Conservation (phyloP, 768 basidiomycete genomes). For the Boletus edulis region DNA sequence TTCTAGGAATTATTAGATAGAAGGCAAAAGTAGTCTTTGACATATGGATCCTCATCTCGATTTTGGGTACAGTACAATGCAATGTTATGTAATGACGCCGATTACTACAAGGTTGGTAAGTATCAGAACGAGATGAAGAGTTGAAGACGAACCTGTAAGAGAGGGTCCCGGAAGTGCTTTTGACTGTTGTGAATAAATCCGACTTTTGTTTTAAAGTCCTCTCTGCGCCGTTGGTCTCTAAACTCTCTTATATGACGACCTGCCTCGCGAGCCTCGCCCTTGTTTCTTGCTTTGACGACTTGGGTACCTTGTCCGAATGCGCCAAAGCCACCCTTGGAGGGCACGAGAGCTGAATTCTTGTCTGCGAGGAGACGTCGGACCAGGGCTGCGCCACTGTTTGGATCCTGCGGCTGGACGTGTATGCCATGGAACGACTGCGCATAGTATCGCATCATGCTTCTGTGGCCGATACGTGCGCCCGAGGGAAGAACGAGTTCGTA, state of each 20-base stretch:
- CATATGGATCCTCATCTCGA: not conserved
- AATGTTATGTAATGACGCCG: slow-evolving; percentile 2
- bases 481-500: slow-evolving; percentile 93
- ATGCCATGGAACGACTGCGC: slow-evolving; percentile 69
- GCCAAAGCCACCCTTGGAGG: slow-evolving; percentile 81
- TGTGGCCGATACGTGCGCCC: slow-evolving; percentile 89
- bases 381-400: slow-evolving; percentile 70
- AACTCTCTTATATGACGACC: slow-evolving; percentile 83
- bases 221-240: slow-evolving; percentile 72
- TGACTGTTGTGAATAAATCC: slow-evolving; percentile 81
- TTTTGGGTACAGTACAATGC: not conserved
- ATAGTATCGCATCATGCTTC: slow-evolving; percentile 83
- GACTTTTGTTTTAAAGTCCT: slow-evolving; percentile 83
- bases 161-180: slow-evolving; percentile 82
- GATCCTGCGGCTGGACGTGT: slow-evolving; percentile 49
- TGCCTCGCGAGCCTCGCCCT: slow-evolving; percentile 93
- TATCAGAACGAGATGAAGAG: not conserved
- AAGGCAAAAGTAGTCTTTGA: slow-evolving; percentile 14
- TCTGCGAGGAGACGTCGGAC: slow-evolving; percentile 78
- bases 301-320: slow-evolving; percentile 80
- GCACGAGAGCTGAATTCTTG: slow-evolving; percentile 82
- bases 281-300: slow-evolving; percentile 87
- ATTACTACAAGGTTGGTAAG: slow-evolving; percentile 21
- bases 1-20: slow-evolving; percentile 9
- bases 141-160: slow-evolving; percentile 44